Conservation (phyloP, 331 rosid species). For the Dryas integrifolia region DNA sequence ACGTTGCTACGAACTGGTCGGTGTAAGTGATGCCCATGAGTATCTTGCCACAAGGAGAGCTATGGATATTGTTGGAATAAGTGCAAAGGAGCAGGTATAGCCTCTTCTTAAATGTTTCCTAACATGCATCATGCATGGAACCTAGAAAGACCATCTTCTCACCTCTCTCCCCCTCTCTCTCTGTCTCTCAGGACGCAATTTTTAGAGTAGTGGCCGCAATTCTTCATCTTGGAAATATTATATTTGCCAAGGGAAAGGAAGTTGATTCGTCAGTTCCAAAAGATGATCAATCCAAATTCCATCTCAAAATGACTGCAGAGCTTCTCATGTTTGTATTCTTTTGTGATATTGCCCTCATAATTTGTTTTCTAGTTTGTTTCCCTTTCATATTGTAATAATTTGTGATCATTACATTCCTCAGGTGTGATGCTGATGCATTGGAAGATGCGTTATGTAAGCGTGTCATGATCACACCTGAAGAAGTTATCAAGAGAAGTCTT, state of each 20-base stretch:
- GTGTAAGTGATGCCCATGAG: conserved; percentile 79
- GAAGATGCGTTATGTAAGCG: conserved; percentile 98
- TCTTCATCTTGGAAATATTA: conserved; percentile 89
- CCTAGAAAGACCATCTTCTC: conserved; percentile 30
- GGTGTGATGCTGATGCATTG: conserved; percentile 73
- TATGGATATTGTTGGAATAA: conserved; percentile 94
- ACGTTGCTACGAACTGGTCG: conserved; percentile 77
- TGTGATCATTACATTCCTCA: conserved; percentile 37
- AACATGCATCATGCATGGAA: neutral
- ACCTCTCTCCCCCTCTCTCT: conserved; percentile 11
- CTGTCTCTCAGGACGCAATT: conserved; percentile 77
- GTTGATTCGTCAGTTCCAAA: conserved; percentile 87
- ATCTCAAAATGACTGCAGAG: conserved; percentile 76
- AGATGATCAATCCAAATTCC: conserved; percentile 85
- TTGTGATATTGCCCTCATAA: conserved; percentile 16
- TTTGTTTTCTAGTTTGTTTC: conserved; percentile 16
- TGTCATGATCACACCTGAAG: conserved; percentile 99
- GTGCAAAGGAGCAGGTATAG: conserved; percentile 88
- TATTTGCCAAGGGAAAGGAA: conserved; percentile 83
- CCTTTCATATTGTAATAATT: conserved; percentile 24
- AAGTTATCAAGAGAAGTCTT: conserved; percentile 89
- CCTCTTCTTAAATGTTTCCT: conserved; percentile 30
- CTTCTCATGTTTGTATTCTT: conserved; percentile 73
- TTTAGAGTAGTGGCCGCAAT: conserved; percentile 94
- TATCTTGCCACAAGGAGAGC: conserved; percentile 99